phyloP scores from a whole-genome alignment of 257 asterid species.

The Fraxinus americana region DNA sequence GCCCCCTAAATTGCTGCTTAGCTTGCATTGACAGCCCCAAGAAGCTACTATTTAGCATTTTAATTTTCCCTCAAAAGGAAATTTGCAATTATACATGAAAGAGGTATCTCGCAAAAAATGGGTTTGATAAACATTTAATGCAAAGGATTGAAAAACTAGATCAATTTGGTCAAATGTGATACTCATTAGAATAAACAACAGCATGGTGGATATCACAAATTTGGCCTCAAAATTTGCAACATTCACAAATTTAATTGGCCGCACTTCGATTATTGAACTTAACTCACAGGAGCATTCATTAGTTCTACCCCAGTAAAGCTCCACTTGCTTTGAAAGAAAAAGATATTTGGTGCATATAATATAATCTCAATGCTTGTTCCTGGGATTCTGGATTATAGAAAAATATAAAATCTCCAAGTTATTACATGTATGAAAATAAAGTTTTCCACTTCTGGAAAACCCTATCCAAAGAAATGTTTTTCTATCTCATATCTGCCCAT shows the following conservation, averaged over 20 bases:
- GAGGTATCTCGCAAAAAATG: background rate
- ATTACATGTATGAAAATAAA: too few relatives aligned
- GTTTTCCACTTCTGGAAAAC: too few relatives aligned
- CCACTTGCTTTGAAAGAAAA: background rate
- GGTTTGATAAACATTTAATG: background rate
- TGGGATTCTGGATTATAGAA: background rate
- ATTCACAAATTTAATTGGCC: too few relatives aligned
- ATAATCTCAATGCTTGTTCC: background rate
- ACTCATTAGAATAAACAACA: too few relatives aligned
- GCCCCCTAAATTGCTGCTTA: conserved; percentile 18
- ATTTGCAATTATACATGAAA: background rate
- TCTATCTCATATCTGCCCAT: background rate
- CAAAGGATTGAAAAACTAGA: background rate
- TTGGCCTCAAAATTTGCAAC: background rate
- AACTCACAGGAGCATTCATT: background rate
- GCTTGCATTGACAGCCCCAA: background rate
- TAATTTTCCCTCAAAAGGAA: background rate
- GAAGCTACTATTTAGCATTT: background rate
- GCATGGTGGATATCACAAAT: background rate
- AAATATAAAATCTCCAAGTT: background rate
- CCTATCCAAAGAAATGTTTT: too few relatives aligned
- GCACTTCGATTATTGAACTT: background rate
- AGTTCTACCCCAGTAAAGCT: background rate
- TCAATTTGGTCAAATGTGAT: background rate
- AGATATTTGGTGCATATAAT: background rate